Base-by-base conservation (phyloP, 2,329 filamentous ascomycete genomes). In the Sclerotinia glacialis region DNA sequence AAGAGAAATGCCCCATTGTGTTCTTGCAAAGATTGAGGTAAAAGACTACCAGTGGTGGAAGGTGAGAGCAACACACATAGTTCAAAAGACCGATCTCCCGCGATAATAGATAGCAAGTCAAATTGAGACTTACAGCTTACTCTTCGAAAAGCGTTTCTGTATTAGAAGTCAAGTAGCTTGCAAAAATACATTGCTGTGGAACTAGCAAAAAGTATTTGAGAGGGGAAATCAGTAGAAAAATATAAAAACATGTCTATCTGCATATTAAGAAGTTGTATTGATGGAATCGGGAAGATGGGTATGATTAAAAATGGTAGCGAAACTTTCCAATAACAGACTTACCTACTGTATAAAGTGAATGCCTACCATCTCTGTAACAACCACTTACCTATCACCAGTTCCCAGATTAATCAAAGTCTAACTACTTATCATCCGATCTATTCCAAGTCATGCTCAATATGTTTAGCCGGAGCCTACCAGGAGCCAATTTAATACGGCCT, bases 1-100 rank as follows among this genome's bases (percentile, higher is more conserved):
- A 31, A 23, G 7, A 4, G n/a, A 16, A 49, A 49, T 31, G 14
- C 21, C 44, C 46, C 21, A 9, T 37, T n/a, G 40, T n/a, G 58
- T 49, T 59, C 44, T 61, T n/a, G 58, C 42, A 61, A 26, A 8
- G 18, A 16, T 49, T 37, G 58, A 49, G 37, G 44, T 61, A 14
- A 18, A 49, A 61, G 21, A 14, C 31, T 37, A 23, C n/a, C 40
- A 47, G 28, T 12, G 14, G 23, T 2, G 8, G 14, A 49, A 60
- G 58, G 58, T 37, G 44, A 49, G 28, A 49, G n/a, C 58, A 37
- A 49, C 28, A n/a, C 28, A 49, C 14, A 9, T 28, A 8, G n/a
- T 49, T 31, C 28, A 26, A 55, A 49, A 40, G 44, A 49, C 16
- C 42, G 21, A 37, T 16, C 14, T 60, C 28, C 44, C 28, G 28